Conservation (phyloP, 371 early-diverging fungal species). For the Mortierella sp. region DNA sequence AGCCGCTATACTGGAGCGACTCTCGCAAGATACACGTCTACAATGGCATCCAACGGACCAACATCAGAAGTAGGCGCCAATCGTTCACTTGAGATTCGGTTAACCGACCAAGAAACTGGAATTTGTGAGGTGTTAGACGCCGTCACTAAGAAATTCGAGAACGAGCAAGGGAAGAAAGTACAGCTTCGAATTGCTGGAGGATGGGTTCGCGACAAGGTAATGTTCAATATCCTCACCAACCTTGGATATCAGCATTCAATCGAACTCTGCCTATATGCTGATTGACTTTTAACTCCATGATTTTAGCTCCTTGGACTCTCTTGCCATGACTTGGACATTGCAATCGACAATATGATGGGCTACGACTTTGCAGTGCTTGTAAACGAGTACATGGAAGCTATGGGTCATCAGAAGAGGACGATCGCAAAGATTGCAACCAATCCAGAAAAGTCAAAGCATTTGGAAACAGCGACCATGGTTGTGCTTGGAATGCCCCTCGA, state of each 20-base stretch:
- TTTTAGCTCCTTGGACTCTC: constrained; percentile 87
- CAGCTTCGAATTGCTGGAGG: constrained; percentile 97
- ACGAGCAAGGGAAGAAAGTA: constrained; percentile 65
- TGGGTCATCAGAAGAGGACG: constrained; percentile 63
- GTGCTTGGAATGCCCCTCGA: constrained; percentile 90
- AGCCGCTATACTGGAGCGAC: not conserved
- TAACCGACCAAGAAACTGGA: constrained; percentile 68
- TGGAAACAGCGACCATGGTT: constrained; percentile 97
- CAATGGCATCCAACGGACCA: constrained; percentile 4
- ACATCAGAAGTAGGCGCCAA: not conserved
- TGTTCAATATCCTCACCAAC: not conserved
- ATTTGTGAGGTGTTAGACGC: constrained; percentile 73
- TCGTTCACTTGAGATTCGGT: constrained; percentile 28
- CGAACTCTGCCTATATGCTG: not conserved
- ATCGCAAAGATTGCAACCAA: constrained; percentile 93
- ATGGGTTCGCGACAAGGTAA: constrained; percentile 98
- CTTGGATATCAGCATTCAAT: not conserved
- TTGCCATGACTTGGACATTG: constrained; percentile 97
- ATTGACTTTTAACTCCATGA: not conserved
- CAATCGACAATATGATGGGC: constrained; percentile 96
- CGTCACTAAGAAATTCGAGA: constrained; percentile 68
- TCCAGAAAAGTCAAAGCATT: constrained; percentile 98
- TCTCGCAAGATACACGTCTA: not conserved
- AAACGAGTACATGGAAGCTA: constrained; percentile 70
- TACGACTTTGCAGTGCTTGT: constrained; percentile 91